These are phyloP conservation scores for Periconia macrospinosa DNA, from an alignment of 2,329 filamentous ascomycete genomes.

Conservation along the genomic window DNA sequence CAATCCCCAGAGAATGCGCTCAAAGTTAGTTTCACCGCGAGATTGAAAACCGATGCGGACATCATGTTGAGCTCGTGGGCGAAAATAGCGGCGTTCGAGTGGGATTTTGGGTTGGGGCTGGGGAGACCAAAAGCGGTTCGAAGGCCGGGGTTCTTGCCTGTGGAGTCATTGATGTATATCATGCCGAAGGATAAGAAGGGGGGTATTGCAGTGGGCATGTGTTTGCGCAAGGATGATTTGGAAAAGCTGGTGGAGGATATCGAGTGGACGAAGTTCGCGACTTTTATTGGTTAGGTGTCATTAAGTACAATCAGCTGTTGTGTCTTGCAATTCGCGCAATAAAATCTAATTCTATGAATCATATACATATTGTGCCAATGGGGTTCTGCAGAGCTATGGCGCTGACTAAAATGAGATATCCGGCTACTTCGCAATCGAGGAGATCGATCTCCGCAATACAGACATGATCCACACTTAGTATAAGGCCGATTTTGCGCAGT, in stretches of 20 bases:
- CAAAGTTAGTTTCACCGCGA: slow-evolving; percentile 15
- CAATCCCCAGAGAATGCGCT: not conserved
- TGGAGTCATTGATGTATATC: slow-evolving; percentile 56
- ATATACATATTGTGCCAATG: too few species aligned
- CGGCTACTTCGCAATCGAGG: too few species aligned
- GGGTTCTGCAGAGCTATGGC: too few species aligned
- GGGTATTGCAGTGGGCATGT: slow-evolving; percentile 49
- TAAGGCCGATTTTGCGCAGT: too few species aligned
- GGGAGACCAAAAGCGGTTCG: slow-evolving; percentile 53
- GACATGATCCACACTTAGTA: too few species aligned
- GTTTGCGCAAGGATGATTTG: slow-evolving; percentile 54
- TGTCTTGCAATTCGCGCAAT: too few species aligned
- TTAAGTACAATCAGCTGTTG: too few species aligned
- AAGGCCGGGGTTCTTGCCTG: slow-evolving; percentile 49
- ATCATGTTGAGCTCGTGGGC: slow-evolving; percentile 60
- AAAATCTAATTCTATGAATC: too few species aligned
- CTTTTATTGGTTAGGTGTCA: too few species aligned
- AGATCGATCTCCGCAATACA: too few species aligned
- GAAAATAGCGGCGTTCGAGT: slow-evolving; percentile 48
- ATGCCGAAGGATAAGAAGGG: slow-evolving; percentile 39
- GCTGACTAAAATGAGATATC: too few species aligned
- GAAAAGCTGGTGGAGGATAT: not conserved
- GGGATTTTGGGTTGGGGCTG: slow-evolving; percentile 53
- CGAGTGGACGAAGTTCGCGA: not conserved
- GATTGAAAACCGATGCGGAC: slow-evolving; percentile 31